Evolutionary conservation across 371 early-diverging fungal species (phyloP).

Genomic region (Apophysomyces ossiformis): DNA sequence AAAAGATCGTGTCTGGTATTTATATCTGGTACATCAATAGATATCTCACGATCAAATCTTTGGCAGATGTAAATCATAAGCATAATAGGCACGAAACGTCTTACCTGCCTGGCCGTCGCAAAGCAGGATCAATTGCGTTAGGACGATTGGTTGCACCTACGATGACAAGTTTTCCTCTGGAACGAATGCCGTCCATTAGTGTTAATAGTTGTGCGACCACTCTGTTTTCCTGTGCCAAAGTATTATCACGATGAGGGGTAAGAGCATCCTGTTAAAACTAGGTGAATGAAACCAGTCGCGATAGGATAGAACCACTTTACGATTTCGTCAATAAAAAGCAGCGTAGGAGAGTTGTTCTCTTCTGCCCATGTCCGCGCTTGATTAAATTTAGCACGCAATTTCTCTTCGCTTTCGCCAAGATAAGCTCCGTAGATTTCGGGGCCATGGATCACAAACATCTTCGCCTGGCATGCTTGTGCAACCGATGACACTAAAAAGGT

Average conservation of each 20-base stretch:
- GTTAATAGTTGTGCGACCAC: conserved; percentile 98
- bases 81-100: not conserved
- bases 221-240: conserved; percentile 82
- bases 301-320: conserved; percentile 44
- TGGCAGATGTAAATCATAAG: not conserved
- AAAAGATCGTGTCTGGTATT: conserved; percentile 69
- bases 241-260: conserved; percentile 84
- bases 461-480: conserved; percentile 64
- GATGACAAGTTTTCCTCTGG: conserved; percentile 76
- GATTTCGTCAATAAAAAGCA: conserved; percentile 99
- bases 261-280: conserved; percentile 80
- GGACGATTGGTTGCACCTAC: conserved; percentile 99
- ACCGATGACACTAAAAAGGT: conserved; percentile 80
- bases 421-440: conserved; percentile 92
- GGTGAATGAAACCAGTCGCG: not conserved
- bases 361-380: conserved; percentile 67
- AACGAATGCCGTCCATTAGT: conserved; percentile 92
- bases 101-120: conserved; percentile 96
- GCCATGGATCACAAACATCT: conserved; percentile 76
- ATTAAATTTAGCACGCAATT: conserved; percentile 81
- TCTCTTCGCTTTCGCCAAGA: conserved; percentile 94
- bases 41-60: conserved; percentile 94
- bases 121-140: conserved; percentile 96
- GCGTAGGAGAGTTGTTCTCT: conserved; percentile 59
- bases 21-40: conserved; percentile 80